A percentile compares a stretch with the other conserved stretches of the same genome.
These are phyloP conservation scores for Entamoeba invadens DNA, from an alignment of 208 protist genomes.

Conservation along the genomic window DNA sequence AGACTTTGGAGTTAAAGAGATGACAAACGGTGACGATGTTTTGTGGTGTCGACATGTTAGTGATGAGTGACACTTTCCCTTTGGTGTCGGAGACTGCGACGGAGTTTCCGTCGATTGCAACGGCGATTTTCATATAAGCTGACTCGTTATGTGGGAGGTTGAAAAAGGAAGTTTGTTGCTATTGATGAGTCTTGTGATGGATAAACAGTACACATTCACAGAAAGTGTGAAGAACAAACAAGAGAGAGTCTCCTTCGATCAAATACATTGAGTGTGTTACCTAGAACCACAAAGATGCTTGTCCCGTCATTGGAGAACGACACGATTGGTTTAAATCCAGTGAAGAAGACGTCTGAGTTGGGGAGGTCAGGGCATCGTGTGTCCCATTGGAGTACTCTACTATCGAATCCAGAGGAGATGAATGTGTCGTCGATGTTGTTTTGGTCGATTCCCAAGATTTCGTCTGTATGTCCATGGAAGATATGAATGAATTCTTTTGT, in stretches of 20 bases:
- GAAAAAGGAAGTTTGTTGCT: too few species aligned
- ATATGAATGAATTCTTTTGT: neutral
- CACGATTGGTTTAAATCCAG: neutral
- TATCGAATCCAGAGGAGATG: neutral
- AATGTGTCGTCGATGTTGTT: neutral
- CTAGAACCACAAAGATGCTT: neutral
- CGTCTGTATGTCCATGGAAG: neutral
- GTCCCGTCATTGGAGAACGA: neutral
- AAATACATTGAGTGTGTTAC: neutral
- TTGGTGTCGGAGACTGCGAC: too few species aligned
- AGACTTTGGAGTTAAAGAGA: too few species aligned
- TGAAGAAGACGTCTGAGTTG: neutral
- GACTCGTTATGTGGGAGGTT: too few species aligned
- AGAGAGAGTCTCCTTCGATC: neutral
- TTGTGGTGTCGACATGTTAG: too few species aligned
- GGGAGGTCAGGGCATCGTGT: neutral
- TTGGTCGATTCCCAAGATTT: neutral
- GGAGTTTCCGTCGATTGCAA: neutral
- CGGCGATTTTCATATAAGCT: neutral
- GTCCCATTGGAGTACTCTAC: neutral
- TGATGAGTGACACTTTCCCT: too few species aligned
- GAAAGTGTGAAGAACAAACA: too few species aligned
- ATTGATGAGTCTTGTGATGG: too few species aligned
- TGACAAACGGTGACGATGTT: too few species aligned
- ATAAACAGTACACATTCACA: too few species aligned